A percentile compares a stretch with the other conserved stretches of the same genome.
These are phyloP conservation scores for Perkinsus olseni DNA, from an alignment of 169 alveolate genomes.

Conservation along the genomic window DNA sequence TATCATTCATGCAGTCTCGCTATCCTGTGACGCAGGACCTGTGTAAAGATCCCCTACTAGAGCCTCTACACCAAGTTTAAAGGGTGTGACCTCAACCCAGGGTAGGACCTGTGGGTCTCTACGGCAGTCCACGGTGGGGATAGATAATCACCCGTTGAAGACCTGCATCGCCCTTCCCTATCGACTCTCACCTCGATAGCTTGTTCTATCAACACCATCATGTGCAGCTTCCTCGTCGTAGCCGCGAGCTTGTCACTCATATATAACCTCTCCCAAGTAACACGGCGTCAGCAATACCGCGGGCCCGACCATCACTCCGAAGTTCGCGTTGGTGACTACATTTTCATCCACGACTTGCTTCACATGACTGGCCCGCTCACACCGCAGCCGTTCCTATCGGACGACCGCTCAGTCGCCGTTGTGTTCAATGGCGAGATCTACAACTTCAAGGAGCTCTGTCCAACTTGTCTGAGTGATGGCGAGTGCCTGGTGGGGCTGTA, in stretches of 20 bases:
- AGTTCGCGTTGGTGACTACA: not conserved
- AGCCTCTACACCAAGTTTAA: no score
- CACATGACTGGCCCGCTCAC: not conserved
- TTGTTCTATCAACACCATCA: not conserved
- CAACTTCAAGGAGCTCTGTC: slow-evolving; percentile 5
- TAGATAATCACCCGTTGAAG: no score
- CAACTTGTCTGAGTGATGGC: not conserved
- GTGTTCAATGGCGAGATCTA: slow-evolving; percentile 12
- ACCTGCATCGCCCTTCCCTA: no score
- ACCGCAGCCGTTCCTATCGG: not conserved
- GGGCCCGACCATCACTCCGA: not conserved
- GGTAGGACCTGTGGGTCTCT: no score
- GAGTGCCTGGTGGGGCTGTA: not conserved
- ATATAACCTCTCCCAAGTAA: not conserved
- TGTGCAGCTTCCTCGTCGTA: not conserved
- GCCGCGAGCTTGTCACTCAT: not conserved
- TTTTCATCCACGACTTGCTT: not conserved
- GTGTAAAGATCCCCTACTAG: no score
- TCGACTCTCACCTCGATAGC: no score
- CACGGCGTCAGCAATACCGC: not conserved
- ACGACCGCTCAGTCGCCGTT: not conserved
- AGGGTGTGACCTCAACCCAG: no score
- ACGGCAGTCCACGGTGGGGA: no score
- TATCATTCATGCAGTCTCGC: no score
- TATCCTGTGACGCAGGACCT: no score